These are phyloP conservation scores for Reticulascus tulasneorum DNA, from an alignment of 2,329 filamentous ascomycete species.

Conservation along the genomic window DNA sequence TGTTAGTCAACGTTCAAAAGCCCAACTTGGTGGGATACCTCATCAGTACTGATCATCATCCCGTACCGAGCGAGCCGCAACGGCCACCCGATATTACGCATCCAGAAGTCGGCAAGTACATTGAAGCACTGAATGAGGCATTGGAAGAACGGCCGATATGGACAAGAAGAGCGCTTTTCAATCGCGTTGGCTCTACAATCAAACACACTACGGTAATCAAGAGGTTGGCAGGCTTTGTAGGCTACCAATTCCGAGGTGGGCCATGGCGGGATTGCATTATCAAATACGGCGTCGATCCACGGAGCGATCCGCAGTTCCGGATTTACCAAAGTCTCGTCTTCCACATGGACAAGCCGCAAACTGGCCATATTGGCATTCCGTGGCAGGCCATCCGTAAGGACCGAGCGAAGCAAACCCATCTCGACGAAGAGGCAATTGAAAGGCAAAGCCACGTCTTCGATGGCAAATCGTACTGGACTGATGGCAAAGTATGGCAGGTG, in stretches of 20 bases:
- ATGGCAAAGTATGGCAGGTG: slow-evolving; percentile 91
- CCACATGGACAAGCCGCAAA: slow-evolving; percentile 57
- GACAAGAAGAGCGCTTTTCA: slow-evolving; percentile 78
- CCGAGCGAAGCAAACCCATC: slow-evolving; percentile 28
- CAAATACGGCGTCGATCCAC: slow-evolving; percentile 80
- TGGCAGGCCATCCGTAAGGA: slow-evolving; percentile 45
- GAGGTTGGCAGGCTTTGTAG: slow-evolving; percentile 75
- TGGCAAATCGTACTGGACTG: slow-evolving; percentile 66
- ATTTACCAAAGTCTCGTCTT: slow-evolving; percentile 89
- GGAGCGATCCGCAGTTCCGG: slow-evolving; percentile 70
- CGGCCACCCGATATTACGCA: slow-evolving; percentile 57
- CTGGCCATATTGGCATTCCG: slow-evolving; percentile 40
- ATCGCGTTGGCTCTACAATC: slow-evolving; percentile 55
- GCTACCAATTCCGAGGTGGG: slow-evolving; percentile 88
- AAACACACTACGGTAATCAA: slow-evolving; percentile 59
- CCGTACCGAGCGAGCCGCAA: slow-evolving; percentile 58
- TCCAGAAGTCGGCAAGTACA: slow-evolving; percentile 57
- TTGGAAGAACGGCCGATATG: slow-evolving; percentile 77
- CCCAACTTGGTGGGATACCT: slow-evolving; percentile 58
- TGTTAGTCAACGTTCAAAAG: slow-evolving; percentile 53
- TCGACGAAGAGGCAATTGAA: slow-evolving; percentile 33
- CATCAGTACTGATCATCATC: slow-evolving; percentile 57
- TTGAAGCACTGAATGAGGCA: slow-evolving; percentile 59
- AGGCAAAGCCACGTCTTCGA: slow-evolving; percentile 79
- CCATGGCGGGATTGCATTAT: slow-evolving; percentile 89